Base-by-base conservation (phyloP, 768 basidiomycete genomes). In the Pisolithus sp. region DNA sequence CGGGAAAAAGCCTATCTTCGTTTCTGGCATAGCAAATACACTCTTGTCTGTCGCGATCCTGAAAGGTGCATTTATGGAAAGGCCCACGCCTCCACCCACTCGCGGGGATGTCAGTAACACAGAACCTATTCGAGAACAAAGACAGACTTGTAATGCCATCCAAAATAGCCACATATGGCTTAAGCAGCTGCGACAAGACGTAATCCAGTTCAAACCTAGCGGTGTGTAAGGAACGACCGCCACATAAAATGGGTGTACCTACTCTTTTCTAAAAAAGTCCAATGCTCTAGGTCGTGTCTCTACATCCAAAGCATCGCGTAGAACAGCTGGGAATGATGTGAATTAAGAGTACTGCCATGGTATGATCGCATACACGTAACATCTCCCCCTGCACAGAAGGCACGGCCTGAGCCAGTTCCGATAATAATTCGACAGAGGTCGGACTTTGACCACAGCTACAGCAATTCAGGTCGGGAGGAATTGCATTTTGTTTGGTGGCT, bases 71-170 rank as follows among this genome's bases (percentile, higher is more conserved):
- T 85, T 80, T 10, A 85, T 81, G 37, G 82, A 76, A 45, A 99
- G 81, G 37, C 96, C 96, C 20, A 88, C 90, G 46, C 96, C 96
- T 49, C 96, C 96, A 43, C 96, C 96, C 86, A 97, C 93, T 96
- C 54, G 48, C 39, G 31, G 56, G 44, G 28, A 48, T 17, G 34
- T 40, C 4, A 45, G 50, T 45, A 51, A 49, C 53, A 37, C 46
- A 49, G 46, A 26, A 44, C 9, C 48, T 38, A 48, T 38, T 58
- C 12, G 59, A 56, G 54, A 53, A 34, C 40, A 42, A 46, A 31
- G 45, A 54, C 90, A 53, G 62, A 96, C 95, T 90, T 9, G 93
- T 93, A 43, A 87, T 76, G 12, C 96, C 95, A 63, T 98, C 91
- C 67, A 97, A 78, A 50, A 98, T 73, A 39, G 84, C 83, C 38